phyloP scores from a whole-genome alignment of 176 grass and related monocot species.

The Guadua angustifolia region DNA sequence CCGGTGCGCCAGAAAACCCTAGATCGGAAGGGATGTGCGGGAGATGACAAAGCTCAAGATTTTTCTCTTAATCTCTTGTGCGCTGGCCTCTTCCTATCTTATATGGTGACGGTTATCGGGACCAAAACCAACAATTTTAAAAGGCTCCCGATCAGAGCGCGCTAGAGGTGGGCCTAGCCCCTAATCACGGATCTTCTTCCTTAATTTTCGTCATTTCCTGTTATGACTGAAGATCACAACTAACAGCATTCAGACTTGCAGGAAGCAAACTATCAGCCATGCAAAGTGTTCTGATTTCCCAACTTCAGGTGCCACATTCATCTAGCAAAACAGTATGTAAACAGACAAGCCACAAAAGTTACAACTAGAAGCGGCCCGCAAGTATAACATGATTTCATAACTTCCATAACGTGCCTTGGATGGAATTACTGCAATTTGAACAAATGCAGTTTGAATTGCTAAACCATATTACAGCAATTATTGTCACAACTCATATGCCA shows the following conservation, averaged over 20 bases:
- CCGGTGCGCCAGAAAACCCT: too few relatives aligned
- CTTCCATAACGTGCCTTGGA: background rate
- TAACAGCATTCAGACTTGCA: background rate
- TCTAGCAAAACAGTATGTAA: background rate
- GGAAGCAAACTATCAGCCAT: background rate
- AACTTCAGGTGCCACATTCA: background rate
- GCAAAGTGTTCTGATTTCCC: background rate
- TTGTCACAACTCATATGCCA: conserved; percentile 28
- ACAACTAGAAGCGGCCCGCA: background rate
- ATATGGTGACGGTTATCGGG: too few relatives aligned
- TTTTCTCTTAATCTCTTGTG: too few relatives aligned
- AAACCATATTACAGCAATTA: conserved; percentile 37
- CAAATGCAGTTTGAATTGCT: conserved; percentile 21
- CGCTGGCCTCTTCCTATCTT: too few relatives aligned
- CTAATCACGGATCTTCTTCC: too few relatives aligned
- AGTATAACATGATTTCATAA: background rate
- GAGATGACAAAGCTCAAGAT: too few relatives aligned
- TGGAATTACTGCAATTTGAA: background rate
- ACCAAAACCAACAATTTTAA: too few relatives aligned
- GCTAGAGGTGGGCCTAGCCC: too few relatives aligned
- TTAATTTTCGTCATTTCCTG: too few relatives aligned
- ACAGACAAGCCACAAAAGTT: background rate
- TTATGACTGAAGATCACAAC: too few relatives aligned
- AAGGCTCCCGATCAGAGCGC: too few relatives aligned
- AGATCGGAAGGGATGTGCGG: too few relatives aligned